These are phyloP conservation scores for Chrysosporium keratinophilum DNA, from an alignment of 2,329 filamentous ascomycete genomes.

Conservation along the genomic window DNA sequence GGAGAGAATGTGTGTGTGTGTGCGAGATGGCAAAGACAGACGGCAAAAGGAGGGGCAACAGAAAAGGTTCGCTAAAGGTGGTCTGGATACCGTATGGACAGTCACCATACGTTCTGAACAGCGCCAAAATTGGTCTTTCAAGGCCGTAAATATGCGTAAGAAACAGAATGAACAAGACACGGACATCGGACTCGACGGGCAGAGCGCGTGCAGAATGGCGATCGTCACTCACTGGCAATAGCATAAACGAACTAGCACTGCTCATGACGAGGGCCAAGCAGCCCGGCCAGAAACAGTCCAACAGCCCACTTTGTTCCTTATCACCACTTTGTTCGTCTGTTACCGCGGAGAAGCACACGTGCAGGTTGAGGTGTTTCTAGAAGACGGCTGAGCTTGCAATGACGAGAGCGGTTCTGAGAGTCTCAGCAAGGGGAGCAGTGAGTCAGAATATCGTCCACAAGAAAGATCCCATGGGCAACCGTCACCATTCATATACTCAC, in stretches of 20 bases:
- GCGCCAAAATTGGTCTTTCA: not conserved
- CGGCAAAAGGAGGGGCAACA: not conserved
- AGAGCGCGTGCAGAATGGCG: not conserved
- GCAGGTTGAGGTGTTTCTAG: too few species aligned
- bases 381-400: too few species aligned
- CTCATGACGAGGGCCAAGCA: conserved; percentile 10
- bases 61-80: not conserved
- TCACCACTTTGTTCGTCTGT: not conserved
- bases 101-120: not conserved
- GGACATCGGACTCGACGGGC: not conserved
- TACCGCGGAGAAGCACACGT: too few species aligned
- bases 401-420: too few species aligned
- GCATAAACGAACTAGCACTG: not conserved
- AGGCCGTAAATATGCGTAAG: too few species aligned
- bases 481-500: too few species aligned
- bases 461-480: too few species aligned
- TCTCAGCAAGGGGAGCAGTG: too few species aligned
- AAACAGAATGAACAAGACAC: too few species aligned
- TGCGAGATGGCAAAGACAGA: not conserved
- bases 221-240: conserved; percentile 5
- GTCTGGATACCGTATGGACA: not conserved
- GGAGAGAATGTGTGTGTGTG: too few species aligned
- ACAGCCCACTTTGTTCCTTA: not conserved
- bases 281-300: not conserved
- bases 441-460: too few species aligned